phyloP scores from a whole-genome alignment of 441 rosid genomes.

The Raphanus hybrid region DNA sequence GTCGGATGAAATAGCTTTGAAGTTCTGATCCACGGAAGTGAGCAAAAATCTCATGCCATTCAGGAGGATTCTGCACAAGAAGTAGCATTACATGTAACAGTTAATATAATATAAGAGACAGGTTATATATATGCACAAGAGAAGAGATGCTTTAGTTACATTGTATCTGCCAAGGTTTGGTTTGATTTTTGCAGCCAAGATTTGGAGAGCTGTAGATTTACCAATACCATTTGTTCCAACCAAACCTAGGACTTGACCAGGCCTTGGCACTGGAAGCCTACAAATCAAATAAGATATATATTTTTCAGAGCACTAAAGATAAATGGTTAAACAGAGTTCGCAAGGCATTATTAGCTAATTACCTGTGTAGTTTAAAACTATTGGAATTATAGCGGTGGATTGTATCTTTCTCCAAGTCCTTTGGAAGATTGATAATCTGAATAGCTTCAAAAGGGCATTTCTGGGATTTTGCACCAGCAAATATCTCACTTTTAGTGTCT shows the following conservation, averaged over 20 bases:
- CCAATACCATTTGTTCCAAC: conserved; percentile 98
- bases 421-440: conserved; percentile 26
- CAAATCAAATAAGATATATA: not conserved
- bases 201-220: conserved; percentile 92
- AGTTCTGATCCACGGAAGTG: conserved; percentile 89
- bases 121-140: not conserved
- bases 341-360: not conserved
- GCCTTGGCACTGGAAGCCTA: conserved; percentile 87
- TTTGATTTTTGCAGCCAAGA: conserved; percentile 80
- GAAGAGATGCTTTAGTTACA: conserved; percentile 39
- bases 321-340: not conserved
- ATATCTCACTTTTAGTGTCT: not conserved
- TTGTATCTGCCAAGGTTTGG: conserved; percentile 88
- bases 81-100: not conserved
- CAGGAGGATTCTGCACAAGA: conserved; percentile 67
- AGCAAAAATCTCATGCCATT: conserved; percentile 90
- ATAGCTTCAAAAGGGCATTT: conserved; percentile 8
- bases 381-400: conserved; percentile 89
- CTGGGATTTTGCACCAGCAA: not conserved
- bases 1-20: conserved; percentile 84
- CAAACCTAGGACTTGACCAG: conserved; percentile 95
- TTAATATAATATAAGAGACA: not conserved
- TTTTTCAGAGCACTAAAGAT: not conserved
- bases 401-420: conserved; percentile 81
- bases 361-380: conserved; percentile 73